Conservation (phyloP, 2,329 filamentous ascomycete species). For the Sodiomyces alkalinus region DNA sequence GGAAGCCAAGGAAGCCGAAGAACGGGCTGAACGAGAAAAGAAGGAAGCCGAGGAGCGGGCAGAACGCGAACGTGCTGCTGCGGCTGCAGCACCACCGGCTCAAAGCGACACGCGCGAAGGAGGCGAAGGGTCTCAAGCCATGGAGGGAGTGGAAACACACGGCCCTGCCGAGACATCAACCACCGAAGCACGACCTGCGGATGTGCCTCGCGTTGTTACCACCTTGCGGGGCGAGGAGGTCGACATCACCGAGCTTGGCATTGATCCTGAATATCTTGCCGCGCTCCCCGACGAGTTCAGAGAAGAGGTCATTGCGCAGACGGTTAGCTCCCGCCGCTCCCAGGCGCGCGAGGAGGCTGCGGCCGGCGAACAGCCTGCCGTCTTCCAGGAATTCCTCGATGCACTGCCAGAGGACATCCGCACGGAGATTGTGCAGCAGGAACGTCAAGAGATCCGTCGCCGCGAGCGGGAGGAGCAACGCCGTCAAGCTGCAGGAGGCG, state of each 20-base stretch:
- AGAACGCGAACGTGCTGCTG: constrained; percentile 42
- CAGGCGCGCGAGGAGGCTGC: constrained; percentile 54
- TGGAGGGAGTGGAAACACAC: constrained; percentile 63
- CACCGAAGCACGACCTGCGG: constrained; percentile 13
- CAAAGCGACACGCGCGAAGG: background rate
- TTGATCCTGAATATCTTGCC: constrained; percentile 86
- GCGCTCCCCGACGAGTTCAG: constrained; percentile 95
- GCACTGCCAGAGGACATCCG: constrained; percentile 83
- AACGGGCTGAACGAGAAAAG: constrained; percentile 49
- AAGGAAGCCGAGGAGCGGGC: constrained; percentile 57
- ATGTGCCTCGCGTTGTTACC: constrained; percentile 51
- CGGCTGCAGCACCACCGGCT: constrained; percentile 33
- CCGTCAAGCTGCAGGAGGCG: constrained; percentile 43
- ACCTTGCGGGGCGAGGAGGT: constrained; percentile 75
- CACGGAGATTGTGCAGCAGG: constrained; percentile 78
- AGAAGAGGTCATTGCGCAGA: constrained; percentile 88
- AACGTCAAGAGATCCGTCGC: constrained; percentile 75
- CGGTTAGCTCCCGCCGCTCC: constrained; percentile 68
- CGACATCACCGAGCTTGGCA: constrained; percentile 87
- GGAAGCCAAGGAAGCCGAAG: constrained; percentile 59
- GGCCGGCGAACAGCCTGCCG: constrained; percentile 64
- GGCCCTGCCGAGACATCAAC: constrained; percentile 17
- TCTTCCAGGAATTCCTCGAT: constrained; percentile 86
- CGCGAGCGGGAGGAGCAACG: constrained; percentile 72
- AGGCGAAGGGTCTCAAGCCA: constrained; percentile 33